Conservation (phyloP, 768 basidiomycete genomes). For the Tricholoma sp. region DNA sequence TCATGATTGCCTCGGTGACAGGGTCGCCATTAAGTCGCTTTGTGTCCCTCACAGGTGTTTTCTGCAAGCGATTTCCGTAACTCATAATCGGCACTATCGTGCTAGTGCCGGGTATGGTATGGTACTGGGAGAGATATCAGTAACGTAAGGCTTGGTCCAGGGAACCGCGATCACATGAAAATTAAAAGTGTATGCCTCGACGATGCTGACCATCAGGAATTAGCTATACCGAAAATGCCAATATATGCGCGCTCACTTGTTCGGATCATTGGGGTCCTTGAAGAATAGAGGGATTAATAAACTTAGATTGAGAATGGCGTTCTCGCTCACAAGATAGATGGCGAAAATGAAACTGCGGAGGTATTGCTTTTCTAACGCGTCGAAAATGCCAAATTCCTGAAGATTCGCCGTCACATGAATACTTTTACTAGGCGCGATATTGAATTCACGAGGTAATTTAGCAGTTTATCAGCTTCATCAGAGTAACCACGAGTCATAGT, state of each 20-base stretch:
- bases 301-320: neutral
- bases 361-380: slow-evolving; percentile 81
- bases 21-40: slow-evolving; percentile 41
- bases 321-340: slow-evolving; percentile 63
- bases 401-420: neutral
- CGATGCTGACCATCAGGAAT: slow-evolving; percentile 45
- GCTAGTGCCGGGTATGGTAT: slow-evolving; percentile 56
- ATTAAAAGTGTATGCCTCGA: slow-evolving; percentile 87
- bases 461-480: slow-evolving; percentile 74
- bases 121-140: slow-evolving; percentile 45
- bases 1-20: slow-evolving; percentile 50
- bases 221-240: slow-evolving; percentile 5
- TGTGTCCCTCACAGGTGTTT: slow-evolving; percentile 37
- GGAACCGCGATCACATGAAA: slow-evolving; percentile 48
- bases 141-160: neutral
- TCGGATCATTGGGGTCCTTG: slow-evolving; percentile 81
- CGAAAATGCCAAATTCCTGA: slow-evolving; percentile 83
- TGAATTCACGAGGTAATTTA: slow-evolving; percentile 69
- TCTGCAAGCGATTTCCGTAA: slow-evolving; percentile 54
- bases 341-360: slow-evolving; percentile 83
- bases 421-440: slow-evolving; percentile 6
- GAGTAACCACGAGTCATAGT: slow-evolving; percentile 72
- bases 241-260: slow-evolving; percentile 53
- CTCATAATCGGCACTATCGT: slow-evolving; percentile 66
- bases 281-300: slow-evolving; percentile 2